Base-by-base conservation (phyloP, 148 eudicot species). In the Chenopodium berlandieri region DNA sequence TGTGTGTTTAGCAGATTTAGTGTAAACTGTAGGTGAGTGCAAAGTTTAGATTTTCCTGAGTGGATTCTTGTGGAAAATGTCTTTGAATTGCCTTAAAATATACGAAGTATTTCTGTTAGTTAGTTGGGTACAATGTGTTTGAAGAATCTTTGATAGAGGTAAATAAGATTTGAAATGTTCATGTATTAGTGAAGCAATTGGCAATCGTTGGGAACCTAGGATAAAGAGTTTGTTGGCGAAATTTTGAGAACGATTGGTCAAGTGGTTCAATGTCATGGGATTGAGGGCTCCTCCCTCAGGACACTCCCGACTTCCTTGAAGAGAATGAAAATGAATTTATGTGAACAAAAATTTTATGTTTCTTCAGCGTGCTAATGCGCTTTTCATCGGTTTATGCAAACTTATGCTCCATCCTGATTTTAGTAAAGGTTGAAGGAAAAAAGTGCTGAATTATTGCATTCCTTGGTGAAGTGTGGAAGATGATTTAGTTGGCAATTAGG, bases 121-220 rank as follows among this genome's bases (percentile, higher is more conserved):
- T 70, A 37, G 14, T 60, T 72, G 66, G n/a, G 34, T 32, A 75
- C 25, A 78, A 64, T 52, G 17, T 32, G 25, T 68, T 17, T 47
- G n/a, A 40, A 77, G 11, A 14, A 3, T 27, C 10, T 79, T 27
- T 22, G 25, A 1, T 19, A 17, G 7, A 31, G 78, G 14, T 8
- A 22, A 16, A 37, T 77, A 13, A 44, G 40, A 23, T 44, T 65
- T 46, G 80, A 40, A 77, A 54, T 76, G 14, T 65, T 80, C 60
- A 4, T 30, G 47, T 47, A 46, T 0, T 62, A 64, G 58, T 73
- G 82, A 65, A 65, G 58, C 20, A 48, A 62, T 63, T 73, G 32
- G n/a, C 25, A 47, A 14, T 17, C 20, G 11, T 27, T 50, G 27
- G 47, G 27, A 11, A 34, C 13, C 62, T 72, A 9, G 5, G 34